phyloP scores from a whole-genome alignment of 768 basidiomycete genomes.

The Tubosaeta brunneosetosa region DNA sequence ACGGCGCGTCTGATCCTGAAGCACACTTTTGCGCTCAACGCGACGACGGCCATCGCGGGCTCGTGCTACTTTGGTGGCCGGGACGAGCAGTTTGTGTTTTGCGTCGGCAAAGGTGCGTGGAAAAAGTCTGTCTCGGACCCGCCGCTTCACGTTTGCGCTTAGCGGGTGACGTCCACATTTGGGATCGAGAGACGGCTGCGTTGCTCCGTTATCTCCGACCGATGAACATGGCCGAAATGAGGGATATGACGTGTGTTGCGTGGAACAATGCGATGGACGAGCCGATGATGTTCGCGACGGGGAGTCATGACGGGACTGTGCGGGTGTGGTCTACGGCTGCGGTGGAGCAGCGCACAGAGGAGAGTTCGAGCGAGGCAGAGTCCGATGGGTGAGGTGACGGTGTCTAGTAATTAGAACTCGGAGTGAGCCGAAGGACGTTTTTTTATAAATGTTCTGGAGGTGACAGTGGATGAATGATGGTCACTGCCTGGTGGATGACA shows the following conservation, averaged over 20 bases:
- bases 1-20: conserved; percentile 35
- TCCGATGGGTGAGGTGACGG: conserved; percentile 12
- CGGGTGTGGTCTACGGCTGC: conserved; percentile 61
- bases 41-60: conserved; percentile 65
- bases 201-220: conserved; percentile 65
- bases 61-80: conserved; percentile 77
- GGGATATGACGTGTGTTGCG: conserved; percentile 74
- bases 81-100: conserved; percentile 74
- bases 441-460: background rate
- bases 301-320: conserved; percentile 73
- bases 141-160: background rate
- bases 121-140: background rate
- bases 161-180: conserved; percentile 82
- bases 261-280: conserved; percentile 64
- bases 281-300: conserved; percentile 57
- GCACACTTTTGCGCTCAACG: conserved; percentile 66
- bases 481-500: too few relatives aligned
- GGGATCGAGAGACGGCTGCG: conserved; percentile 77
- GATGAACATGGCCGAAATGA: conserved; percentile 42
- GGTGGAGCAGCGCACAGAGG: background rate
- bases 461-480: background rate
- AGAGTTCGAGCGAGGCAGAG: conserved; percentile 17
- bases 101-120: conserved; percentile 66
- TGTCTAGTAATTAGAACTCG: background rate
- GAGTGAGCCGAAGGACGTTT: background rate